Evolutionary conservation across 2,329 filamentous ascomycete genomes (phyloP).

Genomic region (Colletotrichum acutatum): DNA sequence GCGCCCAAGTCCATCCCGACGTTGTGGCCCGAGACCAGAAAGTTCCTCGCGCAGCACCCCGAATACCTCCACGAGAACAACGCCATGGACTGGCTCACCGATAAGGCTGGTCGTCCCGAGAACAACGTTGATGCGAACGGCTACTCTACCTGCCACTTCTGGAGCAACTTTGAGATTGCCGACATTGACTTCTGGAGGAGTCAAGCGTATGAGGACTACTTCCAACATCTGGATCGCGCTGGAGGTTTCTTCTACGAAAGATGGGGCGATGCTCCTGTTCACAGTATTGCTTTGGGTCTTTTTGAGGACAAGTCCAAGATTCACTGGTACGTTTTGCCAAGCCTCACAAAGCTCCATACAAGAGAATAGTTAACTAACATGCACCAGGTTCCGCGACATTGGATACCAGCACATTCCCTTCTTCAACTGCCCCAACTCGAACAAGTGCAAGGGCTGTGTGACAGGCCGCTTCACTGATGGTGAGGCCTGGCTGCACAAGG

Average conservation of each 20-base stretch:
- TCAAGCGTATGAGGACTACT: conserved; percentile 92
- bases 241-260: conserved; percentile 99
- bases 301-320: conserved; percentile 93
- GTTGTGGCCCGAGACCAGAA: conserved; percentile 94
- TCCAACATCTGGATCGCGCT: conserved; percentile 91
- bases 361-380: conserved; percentile 23
- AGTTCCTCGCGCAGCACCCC: conserved; percentile 88
- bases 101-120: conserved; percentile 79
- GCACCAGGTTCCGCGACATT: conserved; percentile 93
- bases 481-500: conserved; percentile 83
- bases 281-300: conserved; percentile 90
- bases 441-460: conserved; percentile 91
- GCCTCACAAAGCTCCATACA: background rate
- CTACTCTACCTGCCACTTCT: conserved; percentile 99
- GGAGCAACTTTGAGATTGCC: conserved; percentile 98
- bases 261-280: conserved; percentile 98
- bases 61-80: conserved; percentile 85
- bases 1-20: conserved; percentile 85
- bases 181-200: conserved; percentile 94
- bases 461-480: conserved; percentile 90
- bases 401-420: conserved; percentile 98
- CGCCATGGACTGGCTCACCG: conserved; percentile 88
- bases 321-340: conserved; percentile 78
- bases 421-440: conserved; percentile 98
- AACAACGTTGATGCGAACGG: conserved; percentile 86